phyloP scores from a whole-genome alignment of 192 early-diverging fungal genomes.

The Coemansia sp. region DNA sequence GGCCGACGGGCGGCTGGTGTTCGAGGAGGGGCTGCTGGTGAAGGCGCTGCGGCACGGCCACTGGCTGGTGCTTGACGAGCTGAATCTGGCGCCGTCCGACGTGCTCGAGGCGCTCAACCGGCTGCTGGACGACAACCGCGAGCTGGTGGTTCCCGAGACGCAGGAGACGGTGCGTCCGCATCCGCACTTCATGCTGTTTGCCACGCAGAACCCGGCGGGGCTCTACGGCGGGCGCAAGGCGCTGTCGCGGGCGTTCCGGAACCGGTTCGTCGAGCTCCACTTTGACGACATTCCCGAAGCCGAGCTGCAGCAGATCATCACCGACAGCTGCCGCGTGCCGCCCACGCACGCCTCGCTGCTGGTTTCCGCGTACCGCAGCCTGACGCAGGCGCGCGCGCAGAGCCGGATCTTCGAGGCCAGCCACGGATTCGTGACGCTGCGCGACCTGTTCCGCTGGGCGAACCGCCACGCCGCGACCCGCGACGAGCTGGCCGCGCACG shows the following conservation, averaged over 20 bases:
- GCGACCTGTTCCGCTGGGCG: slow-evolving; percentile 98
- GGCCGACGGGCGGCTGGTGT: slow-evolving; percentile 83
- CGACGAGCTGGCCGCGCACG: slow-evolving; percentile 88
- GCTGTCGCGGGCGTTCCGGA: slow-evolving; percentile 94
- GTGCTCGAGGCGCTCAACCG: slow-evolving; percentile 98
- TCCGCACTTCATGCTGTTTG: slow-evolving; percentile 96
- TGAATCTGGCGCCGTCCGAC: slow-evolving; percentile 97
- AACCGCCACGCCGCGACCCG: slow-evolving; percentile 74
- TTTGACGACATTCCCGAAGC: slow-evolving; percentile 94
- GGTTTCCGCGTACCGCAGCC: slow-evolving; percentile 80
- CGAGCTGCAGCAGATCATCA: slow-evolving; percentile 90
- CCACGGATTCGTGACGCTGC: slow-evolving; percentile 91
- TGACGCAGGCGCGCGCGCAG: slow-evolving; percentile 73
- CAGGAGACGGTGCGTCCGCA: slow-evolving; percentile 92
- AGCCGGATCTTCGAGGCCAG: slow-evolving; percentile 93
- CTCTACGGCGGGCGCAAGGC: slow-evolving; percentile 96
- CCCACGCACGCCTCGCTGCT: slow-evolving; percentile 84
- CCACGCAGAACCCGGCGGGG: slow-evolving; percentile 99
- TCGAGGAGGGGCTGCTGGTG: slow-evolving; percentile 95
- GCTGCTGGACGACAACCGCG: slow-evolving; percentile 95
- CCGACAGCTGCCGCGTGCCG: slow-evolving; percentile 78
- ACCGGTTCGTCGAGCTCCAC: slow-evolving; percentile 95
- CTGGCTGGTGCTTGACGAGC: slow-evolving; percentile 98
- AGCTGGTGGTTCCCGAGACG: slow-evolving; percentile 94
- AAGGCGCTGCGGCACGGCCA: slow-evolving; percentile 90